Percentiles rank a stretch among this genome's conserved stretches.
Conservation (phyloP, 805 yeast genomes). For the Kodamaea fukazawae region DNA sequence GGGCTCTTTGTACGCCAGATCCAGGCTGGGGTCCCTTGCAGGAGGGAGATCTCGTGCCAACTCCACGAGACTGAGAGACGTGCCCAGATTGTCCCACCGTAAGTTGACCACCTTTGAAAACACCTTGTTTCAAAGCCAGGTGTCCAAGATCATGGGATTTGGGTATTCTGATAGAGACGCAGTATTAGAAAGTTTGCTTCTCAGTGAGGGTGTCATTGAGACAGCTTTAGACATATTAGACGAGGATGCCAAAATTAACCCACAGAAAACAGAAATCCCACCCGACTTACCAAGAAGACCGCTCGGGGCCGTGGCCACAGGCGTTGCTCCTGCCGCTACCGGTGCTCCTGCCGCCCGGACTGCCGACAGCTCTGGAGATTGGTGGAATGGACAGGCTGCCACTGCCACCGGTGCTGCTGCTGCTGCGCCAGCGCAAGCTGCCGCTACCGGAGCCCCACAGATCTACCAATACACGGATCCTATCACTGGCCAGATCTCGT, state of each 20-base stretch:
- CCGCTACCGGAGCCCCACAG: slow-evolving; percentile 36
- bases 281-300: slow-evolving; percentile 49
- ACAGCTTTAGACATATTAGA: slow-evolving; percentile 58
- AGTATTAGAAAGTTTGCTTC: slow-evolving; percentile 59
- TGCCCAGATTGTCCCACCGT: slow-evolving; percentile 48
- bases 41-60: slow-evolving; percentile 16
- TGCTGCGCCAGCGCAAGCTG: slow-evolving; percentile 14
- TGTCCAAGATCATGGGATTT: slow-evolving; percentile 42
- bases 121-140: slow-evolving; percentile 48
- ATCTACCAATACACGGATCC: slow-evolving; percentile 73
- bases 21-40: slow-evolving; percentile 8
- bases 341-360: slow-evolving; percentile 1
- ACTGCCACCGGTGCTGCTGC: slow-evolving; percentile 3
- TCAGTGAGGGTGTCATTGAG: slow-evolving; percentile 58
- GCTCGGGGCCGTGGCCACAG: slow-evolving; percentile 17
- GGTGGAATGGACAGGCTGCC: slow-evolving; percentile 26
- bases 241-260: slow-evolving; percentile 34
- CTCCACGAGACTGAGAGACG: slow-evolving; percentile 13
- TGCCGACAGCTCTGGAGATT: slow-evolving; percentile 20
- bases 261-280: slow-evolving; percentile 39
- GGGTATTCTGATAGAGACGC: slow-evolving; percentile 60
- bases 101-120: slow-evolving; percentile 54
- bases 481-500: slow-evolving; percentile 61
- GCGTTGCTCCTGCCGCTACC: slow-evolving; percentile 15
- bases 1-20: slow-evolving; percentile 8